These are phyloP conservation scores for Drechmeria coniospora DNA, from an alignment of 2,329 filamentous ascomycete species.

Conservation along the genomic window DNA sequence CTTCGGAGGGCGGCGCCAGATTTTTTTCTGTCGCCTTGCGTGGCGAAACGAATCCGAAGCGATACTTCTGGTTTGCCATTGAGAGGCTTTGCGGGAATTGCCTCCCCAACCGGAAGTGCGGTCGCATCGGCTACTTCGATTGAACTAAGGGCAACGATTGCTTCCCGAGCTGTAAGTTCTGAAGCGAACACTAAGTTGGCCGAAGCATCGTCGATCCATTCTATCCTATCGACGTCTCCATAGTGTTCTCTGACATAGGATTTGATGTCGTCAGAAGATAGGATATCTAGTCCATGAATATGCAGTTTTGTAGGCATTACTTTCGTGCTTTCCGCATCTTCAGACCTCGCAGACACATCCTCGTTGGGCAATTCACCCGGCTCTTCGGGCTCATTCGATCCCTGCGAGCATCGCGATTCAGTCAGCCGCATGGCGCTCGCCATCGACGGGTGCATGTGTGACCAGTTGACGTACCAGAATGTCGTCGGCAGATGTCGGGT, in stretches of 20 bases:
- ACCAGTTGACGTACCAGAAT: conserved; percentile 15
- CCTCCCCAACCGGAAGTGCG: conserved; percentile 43
- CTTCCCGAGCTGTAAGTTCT: conserved; percentile 34
- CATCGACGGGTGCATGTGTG: not conserved
- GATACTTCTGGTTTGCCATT: conserved; percentile 51
- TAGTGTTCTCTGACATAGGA: conserved; percentile 58
- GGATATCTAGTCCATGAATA: conserved; percentile 64
- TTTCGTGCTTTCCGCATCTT: conserved; percentile 11
- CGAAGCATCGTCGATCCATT: conserved; percentile 92
- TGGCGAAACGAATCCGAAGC: conserved; percentile 59
- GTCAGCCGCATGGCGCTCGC: conserved; percentile 3
- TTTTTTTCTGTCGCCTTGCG: conserved; percentile 64
- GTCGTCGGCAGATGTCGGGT: conserved; percentile 17
- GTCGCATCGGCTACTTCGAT: conserved; percentile 37
- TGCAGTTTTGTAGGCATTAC: conserved; percentile 50
- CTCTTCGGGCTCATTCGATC: conserved; percentile 21
- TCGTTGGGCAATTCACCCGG: conserved; percentile 23
- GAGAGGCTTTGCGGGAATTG: conserved; percentile 54
- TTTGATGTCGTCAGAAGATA: conserved; percentile 69
- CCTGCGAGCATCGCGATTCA: conserved; percentile 11
- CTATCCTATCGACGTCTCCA: conserved; percentile 44
- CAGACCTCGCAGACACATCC: conserved; percentile 11
- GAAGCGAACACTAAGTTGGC: conserved; percentile 69
- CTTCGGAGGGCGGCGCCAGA: conserved; percentile 65
- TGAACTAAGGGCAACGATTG: conserved; percentile 36